Evolutionary conservation across 768 basidiomycete genomes (phyloP), one percentile per base, ranked within the genome.

Genomic region (Trametes coccinea): DNA sequence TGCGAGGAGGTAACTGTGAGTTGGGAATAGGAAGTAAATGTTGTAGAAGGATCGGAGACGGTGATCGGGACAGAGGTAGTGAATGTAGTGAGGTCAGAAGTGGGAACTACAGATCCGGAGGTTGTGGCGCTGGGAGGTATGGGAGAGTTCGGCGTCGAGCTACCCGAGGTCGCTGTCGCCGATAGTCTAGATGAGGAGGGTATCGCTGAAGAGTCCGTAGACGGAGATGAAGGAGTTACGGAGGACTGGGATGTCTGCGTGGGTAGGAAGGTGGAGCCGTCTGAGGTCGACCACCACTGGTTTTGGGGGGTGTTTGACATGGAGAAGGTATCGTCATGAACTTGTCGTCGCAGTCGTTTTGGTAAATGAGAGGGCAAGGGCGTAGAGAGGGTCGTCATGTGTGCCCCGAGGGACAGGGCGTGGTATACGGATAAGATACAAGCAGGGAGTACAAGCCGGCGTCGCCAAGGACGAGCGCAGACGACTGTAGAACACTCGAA

Each of bases 11-110:
- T 73, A 53, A 77, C 48, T 45, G 75, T 60, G 57, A 76, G 72
- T 66, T 75, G 69, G 16, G 75, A 68, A 59, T 77, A 78, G 46
- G 78, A 77, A 30, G 79, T 79, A 60, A 76, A 75, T 27, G 80
- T 80, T 43, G 78, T 77, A 46, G 70, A 70, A 31, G 76, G 68
- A 69, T 78, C 71, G 34, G 77, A 75, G 59, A 80, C 69, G 50
- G 77, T 75, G 53, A 77, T 66, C 41, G 78, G 76, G 45, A 60
- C 60, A 39, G 64, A 63, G 16, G 64, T 63, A 45, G 67, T 63
- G 62, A 76, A 73, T 39, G 67, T 71, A 3, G 61, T 64, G 43
- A 61, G 53, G 56, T 55, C 60, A 43, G 57, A 66, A n/a, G 43
- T 33, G 40, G 58, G 49, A 40, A 43, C 50, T 43, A 44, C 46